Conservation (phyloP, 768 basidiomycete genomes). For the Crucibulum laeve region DNA sequence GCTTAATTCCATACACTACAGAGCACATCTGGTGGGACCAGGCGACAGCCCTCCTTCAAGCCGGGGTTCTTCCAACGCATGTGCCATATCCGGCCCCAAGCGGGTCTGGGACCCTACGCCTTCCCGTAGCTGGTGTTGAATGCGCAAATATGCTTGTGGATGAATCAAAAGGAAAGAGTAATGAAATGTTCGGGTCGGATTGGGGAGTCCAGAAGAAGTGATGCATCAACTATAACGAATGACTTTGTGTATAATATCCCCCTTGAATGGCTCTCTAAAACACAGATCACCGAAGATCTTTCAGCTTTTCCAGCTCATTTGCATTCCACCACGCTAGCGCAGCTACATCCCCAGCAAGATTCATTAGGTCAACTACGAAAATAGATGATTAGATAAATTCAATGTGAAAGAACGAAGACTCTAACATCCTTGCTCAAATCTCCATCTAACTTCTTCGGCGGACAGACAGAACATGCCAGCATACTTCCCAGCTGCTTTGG, state of each 20-base stretch:
- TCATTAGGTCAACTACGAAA: constrained; percentile 15
- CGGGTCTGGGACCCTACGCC: constrained; percentile 19
- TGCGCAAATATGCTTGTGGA: constrained; percentile 30
- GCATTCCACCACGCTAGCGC: constrained; percentile 14
- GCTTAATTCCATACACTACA: constrained; percentile 7
- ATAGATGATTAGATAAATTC: neutral
- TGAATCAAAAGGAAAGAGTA: constrained; percentile 30
- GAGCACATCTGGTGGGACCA: constrained; percentile 47
- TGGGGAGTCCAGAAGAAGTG: constrained; percentile 29
- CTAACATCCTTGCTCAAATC: constrained; percentile 14
- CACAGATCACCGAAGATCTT: constrained; percentile 5
- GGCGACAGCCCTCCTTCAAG: constrained; percentile 31
- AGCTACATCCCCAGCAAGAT: constrained; percentile 14
- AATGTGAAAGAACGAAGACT: neutral
- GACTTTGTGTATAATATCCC: neutral
- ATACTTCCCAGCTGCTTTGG: constrained; percentile 15
- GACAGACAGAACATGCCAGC: constrained; percentile 17
- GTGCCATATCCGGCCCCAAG: constrained; percentile 20
- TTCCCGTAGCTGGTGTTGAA: constrained; percentile 34
- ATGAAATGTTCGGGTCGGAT: constrained; percentile 30
- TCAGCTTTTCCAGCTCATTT: constrained; percentile 8
- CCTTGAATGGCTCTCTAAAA: neutral
- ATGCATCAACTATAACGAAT: no score
- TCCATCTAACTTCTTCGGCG: constrained; percentile 10
- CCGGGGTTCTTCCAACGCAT: constrained; percentile 29